Evolutionary conservation across 768 basidiomycete genomes (phyloP), one percentile per base, ranked within the genome.

Genomic region (Sistotremastrum suecicum): DNA sequence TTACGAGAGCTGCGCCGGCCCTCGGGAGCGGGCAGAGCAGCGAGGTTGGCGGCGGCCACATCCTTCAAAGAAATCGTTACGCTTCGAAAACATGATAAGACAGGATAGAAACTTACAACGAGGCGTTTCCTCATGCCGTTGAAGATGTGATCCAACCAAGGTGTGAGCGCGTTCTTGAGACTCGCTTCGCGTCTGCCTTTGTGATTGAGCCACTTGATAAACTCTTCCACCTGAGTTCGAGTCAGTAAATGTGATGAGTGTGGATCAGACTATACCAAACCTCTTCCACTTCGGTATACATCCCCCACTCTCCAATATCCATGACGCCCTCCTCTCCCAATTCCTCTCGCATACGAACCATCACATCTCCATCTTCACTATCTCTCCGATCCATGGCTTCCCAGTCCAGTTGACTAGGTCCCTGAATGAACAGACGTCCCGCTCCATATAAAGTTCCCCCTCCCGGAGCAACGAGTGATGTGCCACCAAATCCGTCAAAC

Each of bases 401-500:
- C 46, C 76, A 53, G 51, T 97, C 95, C 56, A 78, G 75, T 53
- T 81, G 76, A 51, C 81, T 85, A 29, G 88, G 87, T 0, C 94
- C 95, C 62, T 99, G 95, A 31, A 99, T 63, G 59, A 97, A 95
- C 41, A 99, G 57, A 44, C 94, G 69, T 4, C 91, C 95, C 12
- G 90, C 80, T 7, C 90, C 89, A 56, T 88, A 94, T 59, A 82
- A 74, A 31, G 82, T 74, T 31, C 78, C 74, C 3, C 84, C 85
- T 10, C 85, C 85, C 51, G 76, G 79, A 37, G 80, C 82, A 47
- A 89, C 68, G 44, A 94, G 63, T 39, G 82, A 79, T 41, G 80
- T 81, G 4, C 81, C 79, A 5, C 94, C 94, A 71, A 91, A 75
- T 7, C 94, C 94, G 62, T 99, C 94, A 58, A 97, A 88, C 94